These are phyloP conservation scores for Lactuca sativa DNA, from an alignment of 129 eudicot species.

Conservation along the genomic window DNA sequence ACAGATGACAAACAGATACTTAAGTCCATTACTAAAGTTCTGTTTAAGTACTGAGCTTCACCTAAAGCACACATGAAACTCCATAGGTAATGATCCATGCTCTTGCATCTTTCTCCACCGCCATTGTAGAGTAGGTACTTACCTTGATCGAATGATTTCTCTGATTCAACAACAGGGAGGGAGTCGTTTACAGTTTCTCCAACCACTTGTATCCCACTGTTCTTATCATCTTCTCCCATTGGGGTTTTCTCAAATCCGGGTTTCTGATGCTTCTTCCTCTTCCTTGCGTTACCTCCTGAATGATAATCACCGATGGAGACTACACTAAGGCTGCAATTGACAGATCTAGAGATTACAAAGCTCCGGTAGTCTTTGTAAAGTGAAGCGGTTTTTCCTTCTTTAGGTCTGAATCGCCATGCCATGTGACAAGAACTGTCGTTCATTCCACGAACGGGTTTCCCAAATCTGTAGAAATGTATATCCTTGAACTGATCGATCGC, in stretches of 20 bases:
- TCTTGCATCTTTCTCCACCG: conserved; percentile 90
- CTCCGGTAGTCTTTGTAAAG: conserved; percentile 82
- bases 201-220: conserved; percentile 41
- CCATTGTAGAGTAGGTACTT: conserved; percentile 74
- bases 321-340: conserved; percentile 62
- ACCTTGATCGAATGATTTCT: conserved; percentile 58
- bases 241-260: conserved; percentile 59
- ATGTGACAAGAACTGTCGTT: conserved; percentile 74
- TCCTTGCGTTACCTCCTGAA: conserved; percentile 85
- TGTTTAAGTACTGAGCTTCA: conserved; percentile 84
- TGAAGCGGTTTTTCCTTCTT: conserved; percentile 67
- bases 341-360: conserved; percentile 57
- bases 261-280: conserved; percentile 58
- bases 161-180: conserved; percentile 78
- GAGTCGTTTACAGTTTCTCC: conserved; percentile 70
- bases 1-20: conserved; percentile 71
- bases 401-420: conserved; percentile 98
- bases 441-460: conserved; percentile 72
- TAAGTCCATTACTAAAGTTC: conserved; percentile 85
- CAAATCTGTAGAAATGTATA: conserved; percentile 81
- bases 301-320: conserved; percentile 79
- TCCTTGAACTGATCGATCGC: conserved; percentile 80
- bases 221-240: conserved; percentile 28
- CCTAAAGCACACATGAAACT: conserved; percentile 92
- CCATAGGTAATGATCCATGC: conserved; percentile 92